phyloP scores from a whole-genome alignment of 495 filamentous ascomycete species.

The Penicillium parvum region DNA sequence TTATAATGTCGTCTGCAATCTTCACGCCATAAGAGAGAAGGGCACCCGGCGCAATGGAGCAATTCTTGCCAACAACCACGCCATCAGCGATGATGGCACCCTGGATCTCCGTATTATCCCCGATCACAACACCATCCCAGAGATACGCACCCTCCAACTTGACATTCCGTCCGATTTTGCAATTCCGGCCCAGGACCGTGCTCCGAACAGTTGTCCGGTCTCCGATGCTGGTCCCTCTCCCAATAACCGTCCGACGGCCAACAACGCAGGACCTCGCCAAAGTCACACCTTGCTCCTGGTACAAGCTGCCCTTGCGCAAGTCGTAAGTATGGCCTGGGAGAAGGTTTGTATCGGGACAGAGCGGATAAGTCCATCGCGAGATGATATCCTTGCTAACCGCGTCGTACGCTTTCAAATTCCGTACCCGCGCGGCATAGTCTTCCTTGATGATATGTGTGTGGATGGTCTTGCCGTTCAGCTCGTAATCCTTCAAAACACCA shows the following conservation, averaged over 20 bases:
- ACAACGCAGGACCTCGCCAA: slow-evolving; percentile 68
- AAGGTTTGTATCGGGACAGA: slow-evolving; percentile 86
- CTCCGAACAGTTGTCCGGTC: slow-evolving; percentile 62
- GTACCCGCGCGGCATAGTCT: slow-evolving; percentile 74
- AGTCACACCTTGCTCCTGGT: slow-evolving; percentile 66
- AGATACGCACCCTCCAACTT: slow-evolving; percentile 77
- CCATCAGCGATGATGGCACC: slow-evolving; percentile 72
- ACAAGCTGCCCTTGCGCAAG: slow-evolving; percentile 58
- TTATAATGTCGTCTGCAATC: slow-evolving; percentile 56
- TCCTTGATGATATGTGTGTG: slow-evolving; percentile 82
- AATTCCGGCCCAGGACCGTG: slow-evolving; percentile 76
- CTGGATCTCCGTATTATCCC: slow-evolving; percentile 63
- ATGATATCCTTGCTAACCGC: slow-evolving; percentile 86
- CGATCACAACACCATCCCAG: slow-evolving; percentile 79
- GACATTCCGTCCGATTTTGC: slow-evolving; percentile 80
- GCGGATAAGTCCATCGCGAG: slow-evolving; percentile 85
- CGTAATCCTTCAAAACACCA: slow-evolving; percentile 91
- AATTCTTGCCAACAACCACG: slow-evolving; percentile 65
- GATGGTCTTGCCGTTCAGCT: slow-evolving; percentile 92
- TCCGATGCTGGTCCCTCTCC: slow-evolving; percentile 70
- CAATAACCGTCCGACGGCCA: slow-evolving; percentile 65
- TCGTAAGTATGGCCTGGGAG: slow-evolving; percentile 70
- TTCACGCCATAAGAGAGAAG: slow-evolving; percentile 76
- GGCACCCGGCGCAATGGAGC: slow-evolving; percentile 62
- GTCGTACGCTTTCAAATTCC: slow-evolving; percentile 84